Evolutionary conservation across 2,329 filamentous ascomycete genomes (phyloP).

Genomic region (Coleophoma cylindrospora): DNA sequence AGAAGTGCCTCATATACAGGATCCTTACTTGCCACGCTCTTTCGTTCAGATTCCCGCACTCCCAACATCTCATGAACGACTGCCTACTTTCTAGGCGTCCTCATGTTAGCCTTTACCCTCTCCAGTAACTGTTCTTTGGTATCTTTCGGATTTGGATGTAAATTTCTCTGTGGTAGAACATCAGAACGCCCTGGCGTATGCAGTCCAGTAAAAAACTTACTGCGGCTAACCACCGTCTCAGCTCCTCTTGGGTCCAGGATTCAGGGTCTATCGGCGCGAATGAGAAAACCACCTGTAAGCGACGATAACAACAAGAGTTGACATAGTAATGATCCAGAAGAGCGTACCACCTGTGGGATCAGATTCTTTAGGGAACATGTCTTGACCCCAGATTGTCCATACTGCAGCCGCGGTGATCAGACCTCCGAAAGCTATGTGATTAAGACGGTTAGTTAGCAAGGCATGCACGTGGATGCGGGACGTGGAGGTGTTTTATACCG

Average conservation of each 20-base stretch:
- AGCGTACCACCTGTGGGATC: conserved; percentile 72
- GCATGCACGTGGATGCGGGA: background rate
- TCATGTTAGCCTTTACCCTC: conserved; percentile 64
- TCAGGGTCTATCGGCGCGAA: conserved; percentile 45
- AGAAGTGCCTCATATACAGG: too few relatives aligned
- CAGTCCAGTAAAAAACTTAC: conserved; percentile 45
- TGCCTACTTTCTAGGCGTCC: conserved; percentile 26
- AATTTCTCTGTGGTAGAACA: conserved; percentile 46
- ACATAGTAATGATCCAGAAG: background rate
- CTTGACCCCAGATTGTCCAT: conserved; percentile 78
- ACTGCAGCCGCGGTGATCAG: conserved; percentile 75
- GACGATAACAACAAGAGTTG: background rate
- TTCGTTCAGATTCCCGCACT: too few relatives aligned
- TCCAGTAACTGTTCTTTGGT: conserved; percentile 62
- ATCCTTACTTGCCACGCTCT: too few relatives aligned
- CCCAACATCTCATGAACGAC: too few relatives aligned
- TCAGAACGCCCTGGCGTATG: background rate
- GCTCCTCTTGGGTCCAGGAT: conserved; percentile 74
- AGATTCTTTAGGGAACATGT: conserved; percentile 69
- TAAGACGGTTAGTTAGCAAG: conserved; percentile 1
- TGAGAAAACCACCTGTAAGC: background rate
- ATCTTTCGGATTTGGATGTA: conserved; percentile 54
- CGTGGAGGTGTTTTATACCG: conserved; percentile 38
- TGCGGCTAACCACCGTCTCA: conserved; percentile 73
- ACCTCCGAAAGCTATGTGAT: conserved; percentile 65